Evolutionary conservation across 23 red algal species (phyloP).

Genomic region (Chondrus crispus): DNA sequence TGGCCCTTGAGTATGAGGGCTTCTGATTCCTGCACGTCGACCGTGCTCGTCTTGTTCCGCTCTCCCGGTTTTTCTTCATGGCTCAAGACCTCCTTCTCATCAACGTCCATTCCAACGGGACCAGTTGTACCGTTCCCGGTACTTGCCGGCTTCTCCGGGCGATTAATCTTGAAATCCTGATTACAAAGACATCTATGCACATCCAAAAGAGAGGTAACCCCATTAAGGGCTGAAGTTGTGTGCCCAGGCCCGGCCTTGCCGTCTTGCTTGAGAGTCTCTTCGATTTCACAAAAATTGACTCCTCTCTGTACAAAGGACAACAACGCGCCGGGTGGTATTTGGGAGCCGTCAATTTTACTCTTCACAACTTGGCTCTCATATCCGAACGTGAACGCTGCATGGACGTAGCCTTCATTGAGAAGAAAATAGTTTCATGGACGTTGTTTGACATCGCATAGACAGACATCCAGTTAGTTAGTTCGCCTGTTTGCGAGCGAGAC

Average conservation of each 20-base stretch:
- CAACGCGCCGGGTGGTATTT: conserved; percentile 93
- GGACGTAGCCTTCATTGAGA: conserved; percentile 92
- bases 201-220: conserved; percentile 65
- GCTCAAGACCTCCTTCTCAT: conserved; percentile 11
- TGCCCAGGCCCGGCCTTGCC: not conserved
- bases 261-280: conserved; percentile 64
- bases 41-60: not conserved
- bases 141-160: not conserved
- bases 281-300: conserved; percentile 96
- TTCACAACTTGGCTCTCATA: conserved; percentile 87
- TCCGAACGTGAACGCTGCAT: conserved; percentile 92
- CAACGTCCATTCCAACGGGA: conserved; percentile 25
- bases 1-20: conserved; percentile 75
- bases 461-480: no score
- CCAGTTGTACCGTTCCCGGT: not conserved
- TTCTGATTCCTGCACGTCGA: conserved; percentile 59
- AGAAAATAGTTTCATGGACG: no score
- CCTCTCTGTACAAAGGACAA: conserved; percentile 95
- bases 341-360: conserved; percentile 84
- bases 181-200: conserved; percentile 80
- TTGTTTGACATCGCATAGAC: no score
- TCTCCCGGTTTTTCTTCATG: not conserved
- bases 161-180: conserved; percentile 16
- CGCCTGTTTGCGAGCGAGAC: no score
- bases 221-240: conserved; percentile 50